Evolutionary conservation across 345 rosid genomes (phyloP), one percentile per base, ranked within the genome.

Genomic region (Anastatica hierochuntica): DNA sequence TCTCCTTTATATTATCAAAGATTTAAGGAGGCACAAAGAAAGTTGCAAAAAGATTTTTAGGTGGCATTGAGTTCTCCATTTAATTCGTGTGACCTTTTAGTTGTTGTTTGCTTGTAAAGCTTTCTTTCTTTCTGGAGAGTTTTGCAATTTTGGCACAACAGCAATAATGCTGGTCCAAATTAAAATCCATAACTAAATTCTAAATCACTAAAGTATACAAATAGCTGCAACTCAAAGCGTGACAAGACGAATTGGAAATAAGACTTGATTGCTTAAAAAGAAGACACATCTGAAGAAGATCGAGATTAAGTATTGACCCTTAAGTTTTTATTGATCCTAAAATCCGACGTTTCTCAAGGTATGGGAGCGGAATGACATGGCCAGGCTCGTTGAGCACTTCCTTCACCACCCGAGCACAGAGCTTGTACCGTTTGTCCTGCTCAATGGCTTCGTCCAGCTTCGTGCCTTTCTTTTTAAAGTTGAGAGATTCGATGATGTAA

Each of bases 341-440:
- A n/a, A n/a, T n/a, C n/a, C 96, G 95, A 24, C 96, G 69, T 29
- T 83, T 84, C 58, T 79, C 82, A 1, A 92, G 77, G 75, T 85
- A 92, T 1, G 72, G 69, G 18, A 85, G 79, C 0, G 88, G 84
- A 67, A 92, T 84, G 17, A 64, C 83, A 52, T 79, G 90, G 51
- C 90, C 85, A 2, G 86, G 94, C 53, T 90, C 92, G 47, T 87
- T 82, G 5, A 90, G 43, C 8, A 87, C 84, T 75, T 84, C 85
- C 47, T 67, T 83, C 8, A 84, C 84, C 41, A 87, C 85, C 8
- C 85, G 82, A 15, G 83, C 75, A 24, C 88, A 79, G 18, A 76
- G 54, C 65, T 74, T 78, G 82, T 72, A 76, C 1, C 66, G 71
- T 63, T 80, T 87, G 74, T 81, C 95, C 4, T 73, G 76, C 63